These are phyloP conservation scores for Allium sativum DNA, from an alignment of 106 monocot species.

Conservation along the genomic window DNA sequence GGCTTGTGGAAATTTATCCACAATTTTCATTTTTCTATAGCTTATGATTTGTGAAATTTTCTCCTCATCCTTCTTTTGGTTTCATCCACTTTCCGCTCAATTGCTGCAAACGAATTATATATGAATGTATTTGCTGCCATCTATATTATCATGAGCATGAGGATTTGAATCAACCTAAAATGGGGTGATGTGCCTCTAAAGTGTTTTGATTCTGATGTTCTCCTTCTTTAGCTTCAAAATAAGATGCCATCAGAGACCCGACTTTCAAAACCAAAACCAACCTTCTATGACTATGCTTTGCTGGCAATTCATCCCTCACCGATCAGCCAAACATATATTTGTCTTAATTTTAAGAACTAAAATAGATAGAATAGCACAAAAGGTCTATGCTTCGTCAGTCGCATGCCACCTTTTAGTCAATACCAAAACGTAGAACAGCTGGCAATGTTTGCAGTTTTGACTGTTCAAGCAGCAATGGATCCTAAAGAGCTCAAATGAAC, in stretches of 20 bases:
- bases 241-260: slow-evolving; percentile 39
- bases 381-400: slow-evolving; percentile 42
- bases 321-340: slow-evolving; percentile 35
- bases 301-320: slow-evolving; percentile 29
- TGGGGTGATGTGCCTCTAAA: no score
- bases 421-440: slow-evolving; percentile 21
- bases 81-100: no score
- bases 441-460: slow-evolving; percentile 33
- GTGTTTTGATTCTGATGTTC: no score
- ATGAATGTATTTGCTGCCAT: no score
- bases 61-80: no score
- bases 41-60: no score
- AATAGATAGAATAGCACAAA: slow-evolving; percentile 38
- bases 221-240: slow-evolving; percentile 31
- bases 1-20: no score
- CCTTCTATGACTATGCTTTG: slow-evolving; percentile 35
- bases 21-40: no score
- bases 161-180: no score
- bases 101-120: no score
- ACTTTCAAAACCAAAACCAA: slow-evolving; percentile 27
- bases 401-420: slow-evolving; percentile 45
- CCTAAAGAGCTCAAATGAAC: slow-evolving; percentile 46
- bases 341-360: slow-evolving; percentile 24
- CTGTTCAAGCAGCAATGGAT: slow-evolving; percentile 32
- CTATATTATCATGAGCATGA: no score